A percentile compares a stretch with the other conserved stretches of the same genome.
Evolutionary conservation across 2,329 filamentous ascomycete genomes (phyloP).

Genomic region (Fusarium hainanense): DNA sequence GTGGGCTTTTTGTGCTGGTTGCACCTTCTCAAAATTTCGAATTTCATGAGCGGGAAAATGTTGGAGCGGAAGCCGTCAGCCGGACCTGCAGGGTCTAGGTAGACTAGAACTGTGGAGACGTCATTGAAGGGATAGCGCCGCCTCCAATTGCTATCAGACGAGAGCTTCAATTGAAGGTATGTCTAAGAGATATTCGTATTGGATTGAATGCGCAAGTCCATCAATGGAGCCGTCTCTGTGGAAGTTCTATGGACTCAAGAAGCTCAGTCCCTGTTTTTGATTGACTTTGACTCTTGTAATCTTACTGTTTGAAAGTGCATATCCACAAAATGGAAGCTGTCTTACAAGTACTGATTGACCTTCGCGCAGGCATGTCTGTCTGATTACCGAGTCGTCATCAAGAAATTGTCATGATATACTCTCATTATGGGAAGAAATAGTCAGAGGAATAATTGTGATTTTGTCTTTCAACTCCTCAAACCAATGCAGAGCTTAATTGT

Average conservation of each 20-base stretch:
- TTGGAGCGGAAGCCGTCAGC: conserved; percentile 2
- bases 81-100: not conserved
- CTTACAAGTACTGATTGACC: not conserved
- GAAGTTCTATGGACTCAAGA: not conserved
- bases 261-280: not conserved
- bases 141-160: not conserved
- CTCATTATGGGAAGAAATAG: no score
- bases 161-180: not conserved
- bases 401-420: no score
- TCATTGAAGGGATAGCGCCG: not conserved
- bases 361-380: no score
- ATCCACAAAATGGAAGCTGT: not conserved
- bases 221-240: not conserved
- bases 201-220: not conserved
- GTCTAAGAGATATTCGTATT: not conserved
- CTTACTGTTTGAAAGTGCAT: not conserved
- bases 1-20: not conserved
- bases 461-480: not conserved
- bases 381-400: no score
- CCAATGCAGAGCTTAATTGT: not conserved
- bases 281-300: not conserved
- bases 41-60: conserved; percentile 20
- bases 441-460: not conserved
- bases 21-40: not conserved
- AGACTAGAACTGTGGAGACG: not conserved